These are phyloP conservation scores for Cucurbita maxima DNA, from an alignment of 306 rosid genomes.

Conservation along the genomic window DNA sequence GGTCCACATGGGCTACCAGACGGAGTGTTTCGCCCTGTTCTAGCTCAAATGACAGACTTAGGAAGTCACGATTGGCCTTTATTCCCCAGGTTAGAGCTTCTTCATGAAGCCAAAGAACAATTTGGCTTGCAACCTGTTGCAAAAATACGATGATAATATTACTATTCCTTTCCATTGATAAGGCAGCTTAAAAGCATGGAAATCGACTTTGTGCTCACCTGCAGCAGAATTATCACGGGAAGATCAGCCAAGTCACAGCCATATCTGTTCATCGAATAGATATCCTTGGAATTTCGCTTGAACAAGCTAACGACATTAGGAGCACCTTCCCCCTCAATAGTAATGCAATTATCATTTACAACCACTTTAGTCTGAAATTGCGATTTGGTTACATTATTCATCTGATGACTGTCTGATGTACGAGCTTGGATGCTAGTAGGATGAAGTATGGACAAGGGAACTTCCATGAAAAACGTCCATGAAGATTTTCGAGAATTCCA, in stretches of 20 bases:
- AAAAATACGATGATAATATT: not conserved
- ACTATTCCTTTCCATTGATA: not conserved
- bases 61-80: constrained; percentile 57
- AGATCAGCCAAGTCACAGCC: constrained; percentile 73
- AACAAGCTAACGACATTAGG: constrained; percentile 62
- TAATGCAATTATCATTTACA: constrained; percentile 67
- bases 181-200: not conserved
- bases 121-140: constrained; percentile 75
- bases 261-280: constrained; percentile 53
- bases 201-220: constrained; percentile 30
- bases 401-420: constrained; percentile 20
- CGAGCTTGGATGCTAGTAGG: constrained; percentile 22
- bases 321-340: constrained; percentile 73
- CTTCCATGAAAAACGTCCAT: constrained; percentile 68
- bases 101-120: constrained; percentile 65
- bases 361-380: constrained; percentile 72
- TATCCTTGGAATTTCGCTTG: constrained; percentile 50
- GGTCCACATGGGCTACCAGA: constrained; percentile 71
- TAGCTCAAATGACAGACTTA: constrained; percentile 63
- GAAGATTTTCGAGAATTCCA: constrained; percentile 85
- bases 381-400: constrained; percentile 30
- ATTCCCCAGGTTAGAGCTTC: constrained; percentile 80
- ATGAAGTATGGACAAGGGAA: constrained; percentile 53
- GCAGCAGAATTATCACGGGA: constrained; percentile 70
- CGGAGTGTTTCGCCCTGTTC: constrained; percentile 72